Percentiles rank a stretch among this genome's conserved stretches.
These are phyloP conservation scores for Phascolomyces articulosus DNA, from an alignment of 371 early-diverging fungal genomes.

Conservation along the genomic window DNA sequence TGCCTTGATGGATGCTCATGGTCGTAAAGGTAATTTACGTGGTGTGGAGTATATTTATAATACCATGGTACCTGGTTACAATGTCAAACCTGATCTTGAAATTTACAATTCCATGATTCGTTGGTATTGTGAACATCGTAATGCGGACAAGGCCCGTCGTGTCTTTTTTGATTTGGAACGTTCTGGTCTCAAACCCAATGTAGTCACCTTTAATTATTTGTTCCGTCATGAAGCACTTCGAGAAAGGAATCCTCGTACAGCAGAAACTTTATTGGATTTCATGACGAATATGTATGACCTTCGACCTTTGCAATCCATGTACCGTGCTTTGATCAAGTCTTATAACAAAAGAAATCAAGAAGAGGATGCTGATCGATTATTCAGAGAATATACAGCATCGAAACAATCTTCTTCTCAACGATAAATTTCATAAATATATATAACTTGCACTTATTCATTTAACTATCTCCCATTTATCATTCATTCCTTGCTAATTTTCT, in stretches of 20 bases:
- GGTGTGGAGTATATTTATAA: slow-evolving; percentile 35
- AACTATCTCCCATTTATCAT: not conserved
- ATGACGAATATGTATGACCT: slow-evolving; percentile 42
- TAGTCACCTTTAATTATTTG: slow-evolving; percentile 43
- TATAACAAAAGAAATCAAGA: slow-evolving; percentile 38
- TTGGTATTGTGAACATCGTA: slow-evolving; percentile 39
- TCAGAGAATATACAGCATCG: slow-evolving; percentile 8
- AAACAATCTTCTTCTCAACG: slow-evolving; percentile 9
- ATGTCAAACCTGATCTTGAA: slow-evolving; percentile 25
- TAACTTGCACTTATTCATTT: not conserved
- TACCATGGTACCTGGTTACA: slow-evolving; percentile 36
- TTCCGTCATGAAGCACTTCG: slow-evolving; percentile 47
- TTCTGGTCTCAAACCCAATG: slow-evolving; percentile 33
- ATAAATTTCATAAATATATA: not conserved
- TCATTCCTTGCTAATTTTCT: not conserved
- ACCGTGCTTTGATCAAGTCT: slow-evolving; percentile 36
- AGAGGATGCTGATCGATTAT: slow-evolving; percentile 39
- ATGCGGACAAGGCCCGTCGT: slow-evolving; percentile 35
- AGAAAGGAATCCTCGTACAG: slow-evolving; percentile 30
- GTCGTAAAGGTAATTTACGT: slow-evolving; percentile 30
- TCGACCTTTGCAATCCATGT: slow-evolving; percentile 41
- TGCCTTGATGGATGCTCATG: slow-evolving; percentile 47
- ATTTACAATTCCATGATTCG: slow-evolving; percentile 41
- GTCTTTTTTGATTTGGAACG: slow-evolving; percentile 45
- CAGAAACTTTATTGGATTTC: slow-evolving; percentile 37